Evolutionary conservation across 805 yeast genomes (phyloP), one percentile per base, ranked within the genome.

Genomic region (Nakazawaea holstii): DNA sequence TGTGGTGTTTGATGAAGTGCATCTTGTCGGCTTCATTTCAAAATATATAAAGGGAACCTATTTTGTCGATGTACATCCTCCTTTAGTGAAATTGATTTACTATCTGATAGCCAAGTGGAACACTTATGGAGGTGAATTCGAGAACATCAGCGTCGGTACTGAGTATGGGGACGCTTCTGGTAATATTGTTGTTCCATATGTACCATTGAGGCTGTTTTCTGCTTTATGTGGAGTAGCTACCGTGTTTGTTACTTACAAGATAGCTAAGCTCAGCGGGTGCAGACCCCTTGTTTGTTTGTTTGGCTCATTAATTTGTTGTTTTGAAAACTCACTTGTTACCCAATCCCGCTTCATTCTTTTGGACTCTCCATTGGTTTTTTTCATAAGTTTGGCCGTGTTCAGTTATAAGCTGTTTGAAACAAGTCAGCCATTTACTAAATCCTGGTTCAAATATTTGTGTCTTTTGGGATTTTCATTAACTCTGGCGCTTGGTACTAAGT

Each of bases 41-140:
- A 66, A 70, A 33, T 80, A 80, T 61, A 71, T 72, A 53, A 68
- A 68, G 44, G 87, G 87, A 24, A 69, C 74, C 36, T 83, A 79
- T 60, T 84, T 82, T 62, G 68, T 84, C 55, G 90, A 83, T 56
- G 82, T 82, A 27, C 84, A 84, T 53, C 91, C 92, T 9, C 91
- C 92, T 4, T 65, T 85, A 44, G 82, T 76, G 35, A 80, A 82
- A 54, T 64, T 85, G 62, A 60, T 81, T 10, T 81, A 73, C 55
- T 79, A 78, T 29, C 69, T 74, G 46, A 66, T 82, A 7, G 82
- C 82, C 2, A 62, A 67, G 51, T 35, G 77, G 14, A 70, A 70
- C 32, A 82, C 83, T 4, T 80, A 74, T 65, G 70, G 79, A 52
- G 87, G 69, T 17, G 61, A 61, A 50, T 67, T 68, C 49, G 70